Base-by-base conservation (phyloP, 768 basidiomycete species). In the Tephrocybe sp. region DNA sequence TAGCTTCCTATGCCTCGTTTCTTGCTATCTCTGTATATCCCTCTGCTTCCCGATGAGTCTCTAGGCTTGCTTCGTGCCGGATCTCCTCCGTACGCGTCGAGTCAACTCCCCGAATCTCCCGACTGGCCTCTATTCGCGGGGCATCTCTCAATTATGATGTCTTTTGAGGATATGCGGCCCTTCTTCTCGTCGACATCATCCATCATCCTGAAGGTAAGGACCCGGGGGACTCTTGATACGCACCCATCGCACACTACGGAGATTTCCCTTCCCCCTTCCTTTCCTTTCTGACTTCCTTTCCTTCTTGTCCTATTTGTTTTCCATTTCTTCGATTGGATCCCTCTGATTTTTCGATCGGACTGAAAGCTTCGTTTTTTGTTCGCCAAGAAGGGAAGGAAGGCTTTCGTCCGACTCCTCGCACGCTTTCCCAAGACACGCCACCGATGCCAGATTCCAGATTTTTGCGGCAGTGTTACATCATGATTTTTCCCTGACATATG, bases 191-290 rank as follows among this genome's bases (percentile, higher is more conserved):
- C 44, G 44, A 49, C 35, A 47, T 48, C 49, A 28, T 42, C 32
- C 40, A 30, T 37, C 40, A 50, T 19, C 26, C 22, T 38, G 27
- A 38, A 51, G n/a, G 27, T 24, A 32, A 49, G 47, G 54, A 52
- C 54, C 54, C 54, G 31, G 47, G 54, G 41, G 37, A 55, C 54
- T 44, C 54, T 11, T 31, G 40, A n/a, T n/a, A n/a, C n/a, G n/a
- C n/a, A n/a, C n/a, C n/a, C n/a, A n/a, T n/a, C n/a, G n/a, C n/a
- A n/a, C n/a, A n/a, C n/a, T n/a, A n/a, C n/a, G n/a, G n/a, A n/a
- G n/a, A n/a, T n/a, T n/a, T n/a, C n/a, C n/a, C n/a, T n/a, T n/a
- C n/a, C n/a, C n/a, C n/a, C n/a, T n/a, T n/a, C n/a, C n/a, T n/a
- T n/a, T n/a, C n/a, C n/a, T n/a, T n/a, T n/a, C n/a, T n/a, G n/a